Evolutionary conservation across 805 yeast species (phyloP).

Genomic region (Ogataea degrootiae): DNA sequence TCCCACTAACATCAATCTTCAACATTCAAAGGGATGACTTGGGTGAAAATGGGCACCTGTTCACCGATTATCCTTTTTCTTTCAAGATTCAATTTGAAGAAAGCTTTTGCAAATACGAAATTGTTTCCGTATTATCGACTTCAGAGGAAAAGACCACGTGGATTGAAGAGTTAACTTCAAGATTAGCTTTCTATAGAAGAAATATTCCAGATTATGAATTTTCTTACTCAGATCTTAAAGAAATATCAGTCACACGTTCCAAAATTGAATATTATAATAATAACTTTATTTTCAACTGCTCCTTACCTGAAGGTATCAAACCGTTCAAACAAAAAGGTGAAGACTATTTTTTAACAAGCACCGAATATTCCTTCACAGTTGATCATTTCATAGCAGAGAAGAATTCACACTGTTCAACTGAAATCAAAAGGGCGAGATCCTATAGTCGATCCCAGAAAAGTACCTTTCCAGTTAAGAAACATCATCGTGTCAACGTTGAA

Average conservation of each 20-base stretch:
- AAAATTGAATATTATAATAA: background rate
- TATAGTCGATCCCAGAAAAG: background rate
- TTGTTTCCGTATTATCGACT: constrained; percentile 33
- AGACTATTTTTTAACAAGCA: background rate
- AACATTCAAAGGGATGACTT: constrained; percentile 18
- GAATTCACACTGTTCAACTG: constrained; percentile 8
- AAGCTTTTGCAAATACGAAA: constrained; percentile 38
- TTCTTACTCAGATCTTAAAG: constrained; percentile 19
- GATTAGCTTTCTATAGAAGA: constrained; percentile 13
- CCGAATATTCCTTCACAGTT: constrained; percentile 20
- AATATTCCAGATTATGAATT: constrained; percentile 32
- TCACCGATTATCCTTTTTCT: constrained; percentile 26
- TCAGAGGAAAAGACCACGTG: constrained; percentile 36
- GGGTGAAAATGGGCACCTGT: constrained; percentile 22
- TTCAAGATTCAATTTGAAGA: constrained; percentile 47
- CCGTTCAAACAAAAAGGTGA: constrained; percentile 2
- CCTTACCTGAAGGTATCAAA: constrained; percentile 12
- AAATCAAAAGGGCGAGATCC: background rate
- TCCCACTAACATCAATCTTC: constrained; percentile 39
- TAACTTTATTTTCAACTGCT: constrained; percentile 12
- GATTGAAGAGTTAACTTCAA: constrained; percentile 28
- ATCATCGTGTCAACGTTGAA: constrained; percentile 26
- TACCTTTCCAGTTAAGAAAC: constrained; percentile 5
- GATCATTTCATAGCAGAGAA: constrained; percentile 5
- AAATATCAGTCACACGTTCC: background rate